Evolutionary conservation across 495 filamentous ascomycete species (phyloP), one percentile per base, ranked within the genome.

Genomic region (Cetradonia linearis): DNA sequence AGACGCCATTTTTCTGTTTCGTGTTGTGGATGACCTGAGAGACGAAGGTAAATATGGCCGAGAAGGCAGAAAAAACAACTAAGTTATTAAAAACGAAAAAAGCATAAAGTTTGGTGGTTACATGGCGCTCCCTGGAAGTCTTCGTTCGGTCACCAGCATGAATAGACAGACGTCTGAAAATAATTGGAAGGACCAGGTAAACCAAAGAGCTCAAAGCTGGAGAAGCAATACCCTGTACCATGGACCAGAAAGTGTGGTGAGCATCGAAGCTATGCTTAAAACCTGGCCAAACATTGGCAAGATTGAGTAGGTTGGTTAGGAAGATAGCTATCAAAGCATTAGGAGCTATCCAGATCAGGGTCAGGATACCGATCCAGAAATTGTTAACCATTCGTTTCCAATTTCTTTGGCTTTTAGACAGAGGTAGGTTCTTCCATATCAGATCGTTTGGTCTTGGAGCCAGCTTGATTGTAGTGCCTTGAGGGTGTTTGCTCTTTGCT

Each of bases 11-110:
- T 23, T 81, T 72, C 1, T 76, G 67, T 27, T 71, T 70, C 40
- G 81, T 77, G 20, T 78, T 69, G 27, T 75, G 56, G 59, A 94
- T 75, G 56, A 93, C 83, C 9, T 73, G 77, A 0, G 83, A 67
- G 16, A 88, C 74, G 65, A 89, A 89, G 3, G 72, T 77, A 85
- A 88, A 96, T 11, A 88, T 71, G 16, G 86, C 84, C 1, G 81
- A 79, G 72, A 99, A 99, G 20, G 95, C 73, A 23, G 91, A 94
- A 74, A 96, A 96, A 60, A 97, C 84, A 66, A 97, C 72, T 50
- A 97, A 74, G 69, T 97, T 96, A 77, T 99, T 99, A 80, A 99
- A 88, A 50, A 97, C 83, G 74, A 97, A 97, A 73, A 99, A 99
- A 16, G 89, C 78, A 70, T 96, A 99, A 2, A 99, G 79, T 68